Base-by-base conservation (phyloP, 1,284 basidiomycete genomes). In the Schizopora paradoxa region DNA sequence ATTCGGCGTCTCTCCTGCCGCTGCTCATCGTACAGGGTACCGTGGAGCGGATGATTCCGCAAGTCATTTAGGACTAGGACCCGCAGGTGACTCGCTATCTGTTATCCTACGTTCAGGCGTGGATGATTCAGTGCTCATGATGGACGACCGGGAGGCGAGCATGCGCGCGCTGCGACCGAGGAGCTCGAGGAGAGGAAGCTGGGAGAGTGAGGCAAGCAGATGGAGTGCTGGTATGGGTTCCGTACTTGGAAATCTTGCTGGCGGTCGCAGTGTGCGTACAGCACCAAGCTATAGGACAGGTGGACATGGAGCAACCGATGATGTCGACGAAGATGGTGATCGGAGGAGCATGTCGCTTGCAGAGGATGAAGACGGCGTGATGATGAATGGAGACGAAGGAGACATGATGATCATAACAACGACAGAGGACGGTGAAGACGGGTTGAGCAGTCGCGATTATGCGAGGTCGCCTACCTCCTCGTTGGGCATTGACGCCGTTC, bases 131-230 rank as follows among this genome's bases (percentile, higher is more conserved):
- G 66, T 77, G 37, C 65, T 78, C 33, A 65, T 71, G 35, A 56
- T 44, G 10, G 66, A 60, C 28, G 85, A 89, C 51, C 73, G 78
- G 6, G 79, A 85, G 56, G 87, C 86, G 2, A 91, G 88, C 56
- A 76, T 91, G 31, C 74, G 87, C 7, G 86, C 86, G 16, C 66
- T 91, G 52, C 68, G 88, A 46, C 87, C 86, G 2, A 69, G 86
- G 43, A 88, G 86, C 64, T 86, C 86, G 6, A 72, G 86, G 56
- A 72, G 87, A 53, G 82, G 83, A 2, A 90, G 87, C 54, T 91
- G 86, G 86, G 86, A 84, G 53, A 90, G 86, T 57, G 83, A 86
- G 59, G 79, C 73, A 11, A 89, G 87, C 56, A 73, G 82, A 37
- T 90, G 86, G 86, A 90, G 87, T 60, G 86, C 86, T n/a, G 69